phyloP scores from a whole-genome alignment of 2,329 filamentous ascomycete species.

The Stenocarpella maydis region DNA sequence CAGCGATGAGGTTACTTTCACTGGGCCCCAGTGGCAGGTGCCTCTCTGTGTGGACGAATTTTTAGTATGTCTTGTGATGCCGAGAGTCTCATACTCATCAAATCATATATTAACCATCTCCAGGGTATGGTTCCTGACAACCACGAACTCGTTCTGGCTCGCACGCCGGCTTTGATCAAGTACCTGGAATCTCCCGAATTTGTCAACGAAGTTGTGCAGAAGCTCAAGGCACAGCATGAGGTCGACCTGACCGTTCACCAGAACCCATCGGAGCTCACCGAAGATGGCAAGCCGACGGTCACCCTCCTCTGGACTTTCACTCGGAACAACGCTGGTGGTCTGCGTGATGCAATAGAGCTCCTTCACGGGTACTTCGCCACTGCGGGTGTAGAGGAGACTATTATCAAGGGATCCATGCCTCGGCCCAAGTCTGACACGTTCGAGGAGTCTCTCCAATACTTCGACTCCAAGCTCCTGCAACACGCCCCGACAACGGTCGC shows the following conservation, averaged over 20 bases:
- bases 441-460: conserved; percentile 95
- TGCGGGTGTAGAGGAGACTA: conserved; percentile 85
- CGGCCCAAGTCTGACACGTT: conserved; percentile 99
- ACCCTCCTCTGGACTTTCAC: conserved; percentile 84
- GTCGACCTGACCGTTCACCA: conserved; percentile 83
- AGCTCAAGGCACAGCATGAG: conserved; percentile 90
- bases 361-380: conserved; percentile 85
- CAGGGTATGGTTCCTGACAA: conserved; percentile 96
- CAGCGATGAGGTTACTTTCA: conserved; percentile 94
- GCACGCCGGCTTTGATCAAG: conserved; percentile 77
- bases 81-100: background rate
- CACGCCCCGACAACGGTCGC: conserved; percentile 83
- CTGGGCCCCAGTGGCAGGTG: conserved; percentile 97
- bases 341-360: conserved; percentile 96
- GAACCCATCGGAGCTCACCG: conserved; percentile 65
- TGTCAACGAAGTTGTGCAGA: conserved; percentile 78
- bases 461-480: conserved; percentile 95
- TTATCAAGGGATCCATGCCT: conserved; percentile 93
- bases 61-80: conserved; percentile 62
- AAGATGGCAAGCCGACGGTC: conserved; percentile 65
- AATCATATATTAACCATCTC: conserved; percentile 42
- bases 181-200: conserved; percentile 87
- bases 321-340: conserved; percentile 93
- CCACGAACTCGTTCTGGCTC: conserved; percentile 87
- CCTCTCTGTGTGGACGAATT: conserved; percentile 96